Conservation (phyloP, 257 asterid genomes). For the Fraxinus americana region DNA sequence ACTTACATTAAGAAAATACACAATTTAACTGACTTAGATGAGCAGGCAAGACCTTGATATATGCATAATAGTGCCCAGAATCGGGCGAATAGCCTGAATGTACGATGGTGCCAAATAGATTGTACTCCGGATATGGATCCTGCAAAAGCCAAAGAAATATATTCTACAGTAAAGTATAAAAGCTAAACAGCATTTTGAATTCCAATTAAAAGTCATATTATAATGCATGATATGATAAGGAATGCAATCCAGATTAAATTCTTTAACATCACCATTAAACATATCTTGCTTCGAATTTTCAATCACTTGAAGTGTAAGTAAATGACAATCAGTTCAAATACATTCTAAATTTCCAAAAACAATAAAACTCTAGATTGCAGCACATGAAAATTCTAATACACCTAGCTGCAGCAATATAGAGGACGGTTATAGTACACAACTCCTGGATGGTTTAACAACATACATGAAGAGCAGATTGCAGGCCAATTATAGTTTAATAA, state of each 20-base stretch:
- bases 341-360: not conserved
- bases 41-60: constrained; percentile 68
- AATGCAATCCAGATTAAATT: not conserved
- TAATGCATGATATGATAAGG: not conserved
- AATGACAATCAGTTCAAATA: not conserved
- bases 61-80: constrained; percentile 99
- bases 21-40: constrained; percentile 22
- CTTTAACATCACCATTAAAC: not conserved
- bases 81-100: constrained; percentile 97
- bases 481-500: not conserved
- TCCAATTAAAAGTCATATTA: not conserved
- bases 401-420: not conserved
- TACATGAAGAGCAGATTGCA: constrained; percentile 9
- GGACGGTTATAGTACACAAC: not conserved
- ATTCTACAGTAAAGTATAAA: constrained; percentile 17
- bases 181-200: constrained; percentile 9
- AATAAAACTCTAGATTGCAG: not conserved
- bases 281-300: not conserved
- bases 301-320: not conserved
- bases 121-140: constrained; percentile 89
- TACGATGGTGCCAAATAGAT: constrained; percentile 89
- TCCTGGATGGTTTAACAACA: constrained; percentile 6
- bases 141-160: constrained; percentile 42
- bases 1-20: constrained; percentile 16
- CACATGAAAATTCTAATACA: not conserved